phyloP scores from a whole-genome alignment of 495 filamentous ascomycete genomes.

The Aspergillus hancockii region DNA sequence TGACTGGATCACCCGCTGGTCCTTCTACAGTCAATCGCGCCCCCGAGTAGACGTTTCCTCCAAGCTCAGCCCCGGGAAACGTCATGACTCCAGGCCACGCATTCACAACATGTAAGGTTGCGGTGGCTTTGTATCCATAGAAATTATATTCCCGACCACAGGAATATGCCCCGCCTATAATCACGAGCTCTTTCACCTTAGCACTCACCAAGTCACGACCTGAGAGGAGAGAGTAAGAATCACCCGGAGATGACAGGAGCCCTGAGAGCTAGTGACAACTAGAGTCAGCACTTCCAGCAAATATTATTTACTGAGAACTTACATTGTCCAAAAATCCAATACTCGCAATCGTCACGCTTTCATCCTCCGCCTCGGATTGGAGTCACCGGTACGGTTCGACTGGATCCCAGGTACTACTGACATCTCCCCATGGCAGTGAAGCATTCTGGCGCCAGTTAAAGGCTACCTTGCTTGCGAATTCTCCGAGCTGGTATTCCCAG shows the following conservation, averaged over 20 bases:
- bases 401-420: constrained; percentile 40
- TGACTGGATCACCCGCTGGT: constrained; percentile 34
- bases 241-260: constrained; percentile 38
- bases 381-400: constrained; percentile 44
- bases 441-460: constrained; percentile 36
- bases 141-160: constrained; percentile 46
- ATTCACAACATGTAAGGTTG: constrained; percentile 39
- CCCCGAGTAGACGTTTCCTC: constrained; percentile 36
- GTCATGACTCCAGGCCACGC: constrained; percentile 37
- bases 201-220: constrained; percentile 36
- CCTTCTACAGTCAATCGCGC: constrained; percentile 31
- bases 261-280: constrained; percentile 31
- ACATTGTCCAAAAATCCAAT: constrained; percentile 34
- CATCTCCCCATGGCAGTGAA: constrained; percentile 19
- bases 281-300: neutral
- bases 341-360: constrained; percentile 44
- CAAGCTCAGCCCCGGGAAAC: constrained; percentile 40
- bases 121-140: constrained; percentile 31
- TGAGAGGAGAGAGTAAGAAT: constrained; percentile 29
- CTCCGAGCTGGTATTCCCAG: constrained; percentile 30
- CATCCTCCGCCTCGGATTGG: constrained; percentile 31
- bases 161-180: constrained; percentile 51
- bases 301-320: neutral
- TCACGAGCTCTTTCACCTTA: constrained; percentile 46
- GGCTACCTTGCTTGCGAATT: constrained; percentile 39